These are phyloP conservation scores for Boechera retrofracta DNA, from an alignment of 345 rosid species.

Conservation along the genomic window DNA sequence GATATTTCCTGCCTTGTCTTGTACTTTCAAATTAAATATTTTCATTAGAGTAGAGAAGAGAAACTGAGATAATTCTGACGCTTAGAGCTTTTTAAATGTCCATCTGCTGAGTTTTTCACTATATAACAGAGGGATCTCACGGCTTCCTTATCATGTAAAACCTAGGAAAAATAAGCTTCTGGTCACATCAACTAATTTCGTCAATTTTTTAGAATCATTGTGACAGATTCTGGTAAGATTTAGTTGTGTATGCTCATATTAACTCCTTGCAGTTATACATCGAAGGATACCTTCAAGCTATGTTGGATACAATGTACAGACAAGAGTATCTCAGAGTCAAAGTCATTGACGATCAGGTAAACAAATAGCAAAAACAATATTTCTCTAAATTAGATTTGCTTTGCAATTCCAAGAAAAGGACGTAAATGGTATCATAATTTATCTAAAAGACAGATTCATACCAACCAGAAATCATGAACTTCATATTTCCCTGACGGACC, in stretches of 20 bases:
- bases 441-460: neutral
- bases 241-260: slow-evolving; percentile 26
- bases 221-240: slow-evolving; percentile 22
- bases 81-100: slow-evolving; percentile 1
- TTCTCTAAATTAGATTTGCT: neutral
- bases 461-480: slow-evolving; percentile 10
- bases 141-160: slow-evolving; percentile 3
- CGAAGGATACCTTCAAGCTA: slow-evolving; percentile 96
- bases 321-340: slow-evolving; percentile 95
- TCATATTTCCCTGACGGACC: slow-evolving; percentile 18
- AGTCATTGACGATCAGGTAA: slow-evolving; percentile 91
- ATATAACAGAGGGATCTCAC: neutral
- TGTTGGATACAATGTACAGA: slow-evolving; percentile 84
- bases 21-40: slow-evolving; percentile 1
- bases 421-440: neutral
- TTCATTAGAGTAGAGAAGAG: slow-evolving; percentile 20
- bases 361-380: neutral
- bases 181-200: slow-evolving; percentile 8
- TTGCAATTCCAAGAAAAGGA: neutral
- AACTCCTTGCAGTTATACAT: slow-evolving; percentile 68
- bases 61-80: neutral
- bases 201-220: slow-evolving; percentile 15
- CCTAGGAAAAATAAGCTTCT: slow-evolving; percentile 3
- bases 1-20: slow-evolving; percentile 29
- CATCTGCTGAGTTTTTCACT: slow-evolving; percentile 21